Evolutionary conservation across 2,329 filamentous ascomycete species (phyloP).

Genomic region (Talaromyces sp.): DNA sequence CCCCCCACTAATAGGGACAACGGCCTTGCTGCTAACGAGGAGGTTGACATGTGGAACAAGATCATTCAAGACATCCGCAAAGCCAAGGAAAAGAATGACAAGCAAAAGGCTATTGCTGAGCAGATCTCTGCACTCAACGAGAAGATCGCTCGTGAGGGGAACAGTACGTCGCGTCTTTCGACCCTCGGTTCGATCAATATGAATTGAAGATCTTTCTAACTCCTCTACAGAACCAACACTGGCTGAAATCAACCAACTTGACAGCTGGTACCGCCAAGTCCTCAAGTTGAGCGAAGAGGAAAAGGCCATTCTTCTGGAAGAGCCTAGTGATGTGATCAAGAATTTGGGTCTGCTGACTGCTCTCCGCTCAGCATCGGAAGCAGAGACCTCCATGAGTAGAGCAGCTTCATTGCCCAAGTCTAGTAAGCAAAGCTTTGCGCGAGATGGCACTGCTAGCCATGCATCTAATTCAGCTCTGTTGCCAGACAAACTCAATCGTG

Average conservation of each 20-base stretch:
- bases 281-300: constrained; percentile 46
- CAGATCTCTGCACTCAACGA: constrained; percentile 41
- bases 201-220: neutral
- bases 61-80: constrained; percentile 40
- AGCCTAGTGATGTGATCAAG: constrained; percentile 48
- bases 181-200: neutral
- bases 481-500: constrained; percentile 41
- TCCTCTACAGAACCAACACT: constrained; percentile 31
- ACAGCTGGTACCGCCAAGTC: constrained; percentile 43
- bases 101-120: constrained; percentile 34
- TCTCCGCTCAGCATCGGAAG: constrained; percentile 45
- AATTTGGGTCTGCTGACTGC: constrained; percentile 46
- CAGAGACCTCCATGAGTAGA: constrained; percentile 38
- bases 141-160: constrained; percentile 39
- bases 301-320: constrained; percentile 43
- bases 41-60: constrained; percentile 43
- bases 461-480: constrained; percentile 35
- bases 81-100: constrained; percentile 42
- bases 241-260: constrained; percentile 40
- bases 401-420: constrained; percentile 38
- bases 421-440: constrained; percentile 43
- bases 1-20: constrained; percentile 36
- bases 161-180: constrained; percentile 31
- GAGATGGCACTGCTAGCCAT: constrained; percentile 41
- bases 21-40: constrained; percentile 41